phyloP scores from a whole-genome alignment of 352 stramenopile genomes.

The Blastocystis sp. region DNA sequence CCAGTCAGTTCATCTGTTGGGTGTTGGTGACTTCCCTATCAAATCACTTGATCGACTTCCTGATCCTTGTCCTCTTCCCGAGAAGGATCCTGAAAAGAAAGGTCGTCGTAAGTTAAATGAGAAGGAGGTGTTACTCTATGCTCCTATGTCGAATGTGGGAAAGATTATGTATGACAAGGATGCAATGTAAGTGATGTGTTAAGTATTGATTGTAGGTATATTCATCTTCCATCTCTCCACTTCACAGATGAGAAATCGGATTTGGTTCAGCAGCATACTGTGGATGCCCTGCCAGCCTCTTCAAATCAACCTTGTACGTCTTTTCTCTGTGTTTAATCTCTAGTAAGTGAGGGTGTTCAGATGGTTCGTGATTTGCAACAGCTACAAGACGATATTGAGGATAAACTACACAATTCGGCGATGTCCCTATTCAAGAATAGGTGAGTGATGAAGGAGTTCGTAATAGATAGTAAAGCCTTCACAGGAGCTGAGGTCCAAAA shows the following conservation, averaged over 20 bases:
- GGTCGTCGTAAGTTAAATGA: conserved; percentile 75
- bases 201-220: conserved; percentile 68
- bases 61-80: conserved; percentile 92
- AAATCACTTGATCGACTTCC: conserved; percentile 85
- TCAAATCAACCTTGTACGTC: neutral
- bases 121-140: conserved; percentile 91
- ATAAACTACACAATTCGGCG: conserved; percentile 86
- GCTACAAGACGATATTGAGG: conserved; percentile 83
- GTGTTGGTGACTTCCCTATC: conserved; percentile 95
- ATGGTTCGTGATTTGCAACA: conserved; percentile 81
- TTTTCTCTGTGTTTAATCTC: neutral
- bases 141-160: conserved; percentile 89
- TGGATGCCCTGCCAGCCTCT: neutral
- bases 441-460: conserved; percentile 71
- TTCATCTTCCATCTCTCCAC: conserved; percentile 70
- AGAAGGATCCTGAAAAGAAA: conserved; percentile 79
- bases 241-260: conserved; percentile 69
- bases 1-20: conserved; percentile 89
- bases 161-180: conserved; percentile 98
- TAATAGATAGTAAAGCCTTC: conserved; percentile 31
- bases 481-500: conserved; percentile 65
- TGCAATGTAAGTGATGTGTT: conserved; percentile 80
- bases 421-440: conserved; percentile 90
- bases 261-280: conserved; percentile 53
- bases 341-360: conserved; percentile 58